Percentiles rank a stretch among this genome's conserved stretches.
phyloP scores from a whole-genome alignment of 257 asterid species.

The Schizonepeta tenuifolia region DNA sequence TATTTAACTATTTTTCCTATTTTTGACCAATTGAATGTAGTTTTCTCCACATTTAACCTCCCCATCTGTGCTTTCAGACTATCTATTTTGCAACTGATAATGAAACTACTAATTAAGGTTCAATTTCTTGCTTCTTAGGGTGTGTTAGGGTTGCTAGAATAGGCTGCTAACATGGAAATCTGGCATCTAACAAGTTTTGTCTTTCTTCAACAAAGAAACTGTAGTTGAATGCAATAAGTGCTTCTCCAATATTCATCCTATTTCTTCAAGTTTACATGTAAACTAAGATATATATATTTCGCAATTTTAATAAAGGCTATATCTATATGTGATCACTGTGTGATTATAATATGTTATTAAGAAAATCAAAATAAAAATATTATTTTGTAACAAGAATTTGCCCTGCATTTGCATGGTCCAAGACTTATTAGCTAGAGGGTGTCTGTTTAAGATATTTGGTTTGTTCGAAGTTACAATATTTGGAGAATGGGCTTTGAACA shows the following conservation, averaged over 20 bases:
- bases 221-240: constrained; percentile 6
- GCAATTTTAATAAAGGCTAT: too few species aligned
- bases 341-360: background rate
- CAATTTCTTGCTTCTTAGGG: background rate
- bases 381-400: background rate
- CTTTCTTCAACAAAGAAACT: constrained; percentile 33
- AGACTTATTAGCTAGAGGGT: too few species aligned
- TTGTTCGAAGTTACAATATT: too few species aligned
- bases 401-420: background rate
- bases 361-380: background rate
- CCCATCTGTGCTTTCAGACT: constrained; percentile 33
- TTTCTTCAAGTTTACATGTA: background rate
- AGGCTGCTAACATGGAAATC: constrained; percentile 33
- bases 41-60: constrained; percentile 13
- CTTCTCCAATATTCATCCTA: background rate
- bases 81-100: constrained; percentile 36
- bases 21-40: background rate
- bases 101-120: constrained; percentile 17
- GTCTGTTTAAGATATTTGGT: background rate
- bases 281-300: too few species aligned
- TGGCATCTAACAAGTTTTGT: constrained; percentile 35
- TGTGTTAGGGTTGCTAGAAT: background rate
- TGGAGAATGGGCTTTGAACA: background rate
- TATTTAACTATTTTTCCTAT: constrained; percentile 28
- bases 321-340: background rate